These are phyloP conservation scores for Euphrasia arctica DNA, from an alignment of 305 asterid species.

Conservation along the genomic window DNA sequence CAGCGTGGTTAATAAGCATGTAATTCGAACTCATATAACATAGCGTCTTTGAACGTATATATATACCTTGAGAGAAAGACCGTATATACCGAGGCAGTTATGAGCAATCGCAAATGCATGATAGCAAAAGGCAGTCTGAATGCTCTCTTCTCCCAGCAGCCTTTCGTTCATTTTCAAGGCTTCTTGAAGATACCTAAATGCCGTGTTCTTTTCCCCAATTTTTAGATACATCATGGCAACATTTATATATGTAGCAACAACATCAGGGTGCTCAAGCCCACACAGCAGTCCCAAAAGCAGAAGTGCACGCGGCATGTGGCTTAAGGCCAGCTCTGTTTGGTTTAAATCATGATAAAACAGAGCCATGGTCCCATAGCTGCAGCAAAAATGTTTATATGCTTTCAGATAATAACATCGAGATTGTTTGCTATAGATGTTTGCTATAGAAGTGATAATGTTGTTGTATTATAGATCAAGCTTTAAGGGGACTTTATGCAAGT, in stretches of 20 bases:
- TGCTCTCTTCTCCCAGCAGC: conserved; percentile 86
- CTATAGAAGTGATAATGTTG: too few relatives aligned
- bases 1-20: conserved; percentile 13
- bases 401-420: too few relatives aligned
- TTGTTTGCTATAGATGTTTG: too few relatives aligned
- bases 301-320: conserved; percentile 90
- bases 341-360: conserved; percentile 90
- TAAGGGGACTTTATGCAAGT: neutral
- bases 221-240: conserved; percentile 99
- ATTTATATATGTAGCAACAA: conserved; percentile 90
- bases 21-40: conserved; percentile 5
- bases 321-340: conserved; percentile 93
- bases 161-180: conserved; percentile 90
- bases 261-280: conserved; percentile 98
- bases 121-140: conserved; percentile 98
- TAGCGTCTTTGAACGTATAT: conserved; percentile 14
- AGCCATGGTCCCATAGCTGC: conserved; percentile 98
- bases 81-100: conserved; percentile 87
- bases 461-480: too few relatives aligned
- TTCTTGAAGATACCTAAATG: conserved; percentile 95
- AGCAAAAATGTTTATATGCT: conserved; percentile 8
- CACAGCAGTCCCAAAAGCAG: conserved; percentile 75
- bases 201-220: conserved; percentile 81
- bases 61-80: conserved; percentile 83
- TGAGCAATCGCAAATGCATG: conserved; percentile 96